Evolutionary conservation across 345 rosid genomes (phyloP), one percentile per base, ranked within the genome.

Genomic region (Mangifera indica): DNA sequence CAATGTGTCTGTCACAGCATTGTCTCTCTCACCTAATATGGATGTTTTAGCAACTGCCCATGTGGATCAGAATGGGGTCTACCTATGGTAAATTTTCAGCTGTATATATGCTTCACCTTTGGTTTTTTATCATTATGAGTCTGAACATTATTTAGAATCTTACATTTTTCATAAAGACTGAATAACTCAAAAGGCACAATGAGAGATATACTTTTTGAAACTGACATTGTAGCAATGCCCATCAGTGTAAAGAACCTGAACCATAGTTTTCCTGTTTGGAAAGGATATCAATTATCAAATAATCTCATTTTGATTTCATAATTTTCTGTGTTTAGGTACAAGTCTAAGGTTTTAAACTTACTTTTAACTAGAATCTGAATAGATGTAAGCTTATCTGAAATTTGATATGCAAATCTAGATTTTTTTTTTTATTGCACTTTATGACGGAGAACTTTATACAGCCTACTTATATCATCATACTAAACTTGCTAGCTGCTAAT

Each of bases 11-110:
- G 79, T 91, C 72, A 92, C 98, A 60, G 96, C 99, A 42, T 83
- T 95, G 80, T 95, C 99, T 78, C 76, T 95, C 51, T 95, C 99
- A 71, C 97, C 98, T 66, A 89, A 87, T 81, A 88, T 95, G 94
- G 98, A 95, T 79, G 71, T 95, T 62, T 87, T 95, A 69, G 96
- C 98, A 21, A 95, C 99, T 21, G 75, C 94, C 53, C 98, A 91
- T 84, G 96, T 92, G 79, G 94, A 91, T 84, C 96, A 95, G 81
- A 88, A 88, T 44, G 98, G 99, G 9, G 88, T 93, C 70, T 91
- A 87, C 76, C 80, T 92, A 73, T 95, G 99, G 99, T 95, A 78
- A 76, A 84, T 72, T 81, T 67, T 21, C 63, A 54, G 56, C 34
- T 72, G 58, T 5, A 34, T 13, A 8, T 56, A 51, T 56, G 7